These are phyloP conservation scores for Candida sp. DNA, from an alignment of 1,139 yeast genomes.

Conservation along the genomic window DNA sequence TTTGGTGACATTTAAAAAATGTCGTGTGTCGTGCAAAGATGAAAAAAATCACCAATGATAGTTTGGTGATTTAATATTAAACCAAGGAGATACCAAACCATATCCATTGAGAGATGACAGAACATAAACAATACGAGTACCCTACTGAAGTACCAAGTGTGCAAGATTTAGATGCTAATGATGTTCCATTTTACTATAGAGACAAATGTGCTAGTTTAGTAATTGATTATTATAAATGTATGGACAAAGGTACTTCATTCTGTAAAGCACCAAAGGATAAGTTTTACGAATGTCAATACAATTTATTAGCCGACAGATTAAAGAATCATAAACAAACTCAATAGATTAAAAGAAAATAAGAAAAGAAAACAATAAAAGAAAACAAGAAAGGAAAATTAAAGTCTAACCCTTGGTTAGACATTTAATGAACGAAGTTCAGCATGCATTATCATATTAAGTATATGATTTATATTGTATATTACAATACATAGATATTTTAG, in stretches of 20 bases:
- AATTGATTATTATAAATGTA: constrained; percentile 44
- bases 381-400: too few relatives aligned
- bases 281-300: constrained; percentile 47
- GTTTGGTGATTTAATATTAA: not conserved
- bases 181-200: constrained; percentile 46
- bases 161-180: constrained; percentile 39
- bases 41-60: constrained; percentile 2
- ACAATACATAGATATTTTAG: not conserved
- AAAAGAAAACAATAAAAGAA: not conserved
- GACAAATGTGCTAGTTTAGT: constrained; percentile 47
- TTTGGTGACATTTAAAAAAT: not conserved
- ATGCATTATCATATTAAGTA: constrained; percentile 1
- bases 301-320: constrained; percentile 43
- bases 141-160: constrained; percentile 15
- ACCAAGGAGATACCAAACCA: not conserved
- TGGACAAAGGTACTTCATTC: constrained; percentile 44
- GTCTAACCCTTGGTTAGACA: not conserved
- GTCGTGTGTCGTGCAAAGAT: not conserved
- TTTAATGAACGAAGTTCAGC: not conserved
- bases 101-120: constrained; percentile 1
- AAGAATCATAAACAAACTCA: constrained; percentile 17
- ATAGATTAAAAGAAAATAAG: not conserved
- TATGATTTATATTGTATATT: constrained; percentile 3
- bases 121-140: constrained; percentile 2
- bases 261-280: constrained; percentile 42